Percentiles rank a stretch among this genome's conserved stretches.
Evolutionary conservation across 371 early-diverging fungal genomes (phyloP).

Genomic region (Actinomortierella wolfii): DNA sequence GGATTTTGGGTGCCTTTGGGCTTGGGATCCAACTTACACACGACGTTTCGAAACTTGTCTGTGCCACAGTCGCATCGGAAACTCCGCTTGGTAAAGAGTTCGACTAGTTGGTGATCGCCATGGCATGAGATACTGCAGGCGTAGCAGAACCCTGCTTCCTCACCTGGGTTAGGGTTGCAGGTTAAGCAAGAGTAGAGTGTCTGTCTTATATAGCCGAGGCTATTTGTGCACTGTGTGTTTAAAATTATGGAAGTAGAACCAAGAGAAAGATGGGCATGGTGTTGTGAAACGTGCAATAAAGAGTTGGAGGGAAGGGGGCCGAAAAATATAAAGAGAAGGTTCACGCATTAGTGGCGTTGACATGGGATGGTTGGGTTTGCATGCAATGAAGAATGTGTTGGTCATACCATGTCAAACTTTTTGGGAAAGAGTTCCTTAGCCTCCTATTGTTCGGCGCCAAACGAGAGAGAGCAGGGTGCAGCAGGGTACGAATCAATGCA

Average conservation of each 20-base stretch:
- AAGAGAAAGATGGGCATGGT: neutral
- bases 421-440: slow-evolving; percentile 42
- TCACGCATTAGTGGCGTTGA: neutral
- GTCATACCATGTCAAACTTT: slow-evolving; percentile 44
- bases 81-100: slow-evolving; percentile 80
- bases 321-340: neutral
- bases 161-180: slow-evolving; percentile 56
- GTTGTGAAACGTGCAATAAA: neutral
- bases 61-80: slow-evolving; percentile 92
- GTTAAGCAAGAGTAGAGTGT: slow-evolving; percentile 86
- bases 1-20: slow-evolving; percentile 50
- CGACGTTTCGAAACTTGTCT: slow-evolving; percentile 45
- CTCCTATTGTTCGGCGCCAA: slow-evolving; percentile 11
- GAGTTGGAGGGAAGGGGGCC: neutral
- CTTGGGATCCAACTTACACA: slow-evolving; percentile 52
- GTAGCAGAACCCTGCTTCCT: slow-evolving; percentile 75
- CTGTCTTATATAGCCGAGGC: slow-evolving; percentile 78
- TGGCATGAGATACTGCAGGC: slow-evolving; percentile 85
- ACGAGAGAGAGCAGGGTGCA: neutral
- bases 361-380: neutral
- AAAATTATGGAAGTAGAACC: slow-evolving; percentile 52
- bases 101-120: slow-evolving; percentile 77
- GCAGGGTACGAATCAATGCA: neutral
- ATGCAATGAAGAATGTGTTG: neutral
- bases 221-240: slow-evolving; percentile 74